Conservation (phyloP, 139 green algal species). For the Helicosporidium sp. region DNA sequence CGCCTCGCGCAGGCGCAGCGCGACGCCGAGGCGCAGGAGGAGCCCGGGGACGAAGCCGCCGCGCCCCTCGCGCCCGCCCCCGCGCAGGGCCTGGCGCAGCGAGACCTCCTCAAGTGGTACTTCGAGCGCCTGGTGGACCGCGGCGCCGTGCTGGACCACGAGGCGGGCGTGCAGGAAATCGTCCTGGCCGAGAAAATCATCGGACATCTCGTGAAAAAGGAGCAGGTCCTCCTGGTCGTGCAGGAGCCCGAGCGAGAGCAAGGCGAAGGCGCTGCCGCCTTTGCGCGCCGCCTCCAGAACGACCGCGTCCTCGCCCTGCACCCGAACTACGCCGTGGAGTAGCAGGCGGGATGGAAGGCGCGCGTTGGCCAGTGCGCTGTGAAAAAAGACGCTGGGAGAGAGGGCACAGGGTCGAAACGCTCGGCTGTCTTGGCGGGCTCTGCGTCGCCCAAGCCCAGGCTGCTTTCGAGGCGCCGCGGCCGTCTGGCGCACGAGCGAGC, state of each 20-base stretch:
- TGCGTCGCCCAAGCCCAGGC: no score
- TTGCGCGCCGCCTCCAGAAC: slow-evolving; percentile 20
- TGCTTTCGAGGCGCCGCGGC: no score
- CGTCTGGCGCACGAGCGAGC: no score
- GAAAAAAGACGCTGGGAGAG: no score
- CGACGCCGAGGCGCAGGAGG: slow-evolving; percentile 30
- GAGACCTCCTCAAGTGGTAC: slow-evolving; percentile 68
- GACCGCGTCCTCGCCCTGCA: slow-evolving; percentile 60
- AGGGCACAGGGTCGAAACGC: no score
- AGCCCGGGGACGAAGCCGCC: slow-evolving; percentile 1
- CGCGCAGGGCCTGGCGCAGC: slow-evolving; percentile 23
- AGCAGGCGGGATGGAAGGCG: no score
- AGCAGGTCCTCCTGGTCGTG: slow-evolving; percentile 44
- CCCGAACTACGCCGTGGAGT: slow-evolving; percentile 37
- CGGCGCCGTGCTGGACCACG: slow-evolving; percentile 10
- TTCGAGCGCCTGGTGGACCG: slow-evolving; percentile 37
- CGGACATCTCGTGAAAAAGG: slow-evolving; percentile 42
- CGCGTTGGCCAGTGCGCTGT: no score
- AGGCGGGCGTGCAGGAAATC: slow-evolving; percentile 24
- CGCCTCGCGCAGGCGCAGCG: slow-evolving; percentile 50
- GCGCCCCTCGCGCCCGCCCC: slow-evolving; percentile 4
- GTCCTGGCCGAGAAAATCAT: slow-evolving; percentile 40
- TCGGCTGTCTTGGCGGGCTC: no score
- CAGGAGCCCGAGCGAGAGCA: slow-evolving; percentile 25
- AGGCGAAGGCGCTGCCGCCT: slow-evolving; percentile 35